Base-by-base conservation (phyloP, 768 basidiomycete genomes). In the Russula virescens region DNA sequence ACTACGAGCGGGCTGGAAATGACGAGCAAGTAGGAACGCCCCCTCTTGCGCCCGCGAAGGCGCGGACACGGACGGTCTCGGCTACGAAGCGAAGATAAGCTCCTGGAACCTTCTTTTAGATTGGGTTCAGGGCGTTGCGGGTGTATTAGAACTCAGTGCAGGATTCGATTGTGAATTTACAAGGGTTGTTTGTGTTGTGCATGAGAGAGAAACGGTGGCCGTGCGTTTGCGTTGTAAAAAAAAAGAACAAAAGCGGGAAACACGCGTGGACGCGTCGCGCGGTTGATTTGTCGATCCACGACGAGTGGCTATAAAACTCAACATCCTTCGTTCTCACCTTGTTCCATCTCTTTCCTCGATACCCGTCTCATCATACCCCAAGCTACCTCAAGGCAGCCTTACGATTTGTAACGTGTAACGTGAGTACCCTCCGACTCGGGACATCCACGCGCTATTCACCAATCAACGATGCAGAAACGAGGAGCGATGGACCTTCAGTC, bases 401-500 rank as follows among this genome's bases (percentile, higher is more conserved):
- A 43, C 42, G 47, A 16, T 31, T 13, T 21, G 5, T 34, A 50
- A 50, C 26, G 61, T 21, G 5, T 34, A 50, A 50, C 26, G 61
- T 62, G 23, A 51, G 49, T 34, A n/a, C 11, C 35, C 23, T 19
- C 31, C 31, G 13, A 23, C 52, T 26, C 40, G 42, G 43, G 5
- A 26, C 28, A 35, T 42, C 50, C 21, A 48, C 38, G 46, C 66
- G 58, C 35, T 40, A 31, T 46, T 58, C 40, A 55, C 13, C 35
- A 23, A 16, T 46, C 45, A 19, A n/a, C 18, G 26, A 50, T 52
- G 9, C 38, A 53, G 57, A 40, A n/a, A 63, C 35, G 40, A 59
- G 14, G 55, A 23, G 63, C 71, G 63, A 89, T 90, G 89, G 89
- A 91, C 73, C 77, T 89, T 53, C 86, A 87, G 72, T 82, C 84